A percentile compares a stretch with the other conserved stretches of the same genome.
Evolutionary conservation across 1,284 basidiomycete species (phyloP).

Genomic region (Cutaneotrichosporon cyanovorans): DNA sequence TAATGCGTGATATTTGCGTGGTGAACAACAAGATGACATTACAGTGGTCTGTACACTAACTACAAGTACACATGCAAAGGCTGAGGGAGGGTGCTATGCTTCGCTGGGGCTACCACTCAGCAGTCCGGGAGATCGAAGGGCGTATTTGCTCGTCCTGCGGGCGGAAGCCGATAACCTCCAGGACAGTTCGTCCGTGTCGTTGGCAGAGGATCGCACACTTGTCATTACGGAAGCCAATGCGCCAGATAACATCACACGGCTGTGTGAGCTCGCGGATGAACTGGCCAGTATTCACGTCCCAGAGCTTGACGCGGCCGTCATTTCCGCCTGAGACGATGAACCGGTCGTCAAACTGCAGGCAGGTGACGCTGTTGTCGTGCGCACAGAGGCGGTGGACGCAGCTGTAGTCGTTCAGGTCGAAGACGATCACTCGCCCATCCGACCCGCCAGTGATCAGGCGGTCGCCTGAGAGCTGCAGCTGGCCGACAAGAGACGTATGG

Average conservation of each 20-base stretch:
- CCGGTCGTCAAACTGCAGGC: constrained; percentile 76
- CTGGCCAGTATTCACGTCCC: constrained; percentile 62
- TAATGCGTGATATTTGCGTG: no score
- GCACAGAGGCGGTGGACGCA: constrained; percentile 51
- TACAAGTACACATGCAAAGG: no score
- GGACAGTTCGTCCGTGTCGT: constrained; percentile 73
- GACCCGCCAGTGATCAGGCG: constrained; percentile 84
- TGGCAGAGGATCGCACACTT: constrained; percentile 76
- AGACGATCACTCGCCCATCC: constrained; percentile 88
- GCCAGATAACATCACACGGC: constrained; percentile 65
- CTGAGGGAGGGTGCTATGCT: no score
- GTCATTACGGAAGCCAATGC: constrained; percentile 69
- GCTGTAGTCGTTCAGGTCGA: constrained; percentile 58
- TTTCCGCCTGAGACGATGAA: constrained; percentile 65
- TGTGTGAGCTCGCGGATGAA: constrained; percentile 70
- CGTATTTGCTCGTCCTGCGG: constrained; percentile 28
- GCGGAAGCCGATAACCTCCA: constrained; percentile 59
- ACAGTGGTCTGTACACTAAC: no score
- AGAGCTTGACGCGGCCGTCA: constrained; percentile 84
- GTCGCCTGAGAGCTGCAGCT: constrained; percentile 70
- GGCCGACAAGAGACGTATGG: constrained; percentile 89
- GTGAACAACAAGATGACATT: no score
- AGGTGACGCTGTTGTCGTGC: constrained; percentile 86
- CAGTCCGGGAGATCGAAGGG: constrained; percentile 4
- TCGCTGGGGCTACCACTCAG: constrained; percentile 11